phyloP scores from a whole-genome alignment of 192 early-diverging fungal species.

The Lobulomyces angularis region DNA sequence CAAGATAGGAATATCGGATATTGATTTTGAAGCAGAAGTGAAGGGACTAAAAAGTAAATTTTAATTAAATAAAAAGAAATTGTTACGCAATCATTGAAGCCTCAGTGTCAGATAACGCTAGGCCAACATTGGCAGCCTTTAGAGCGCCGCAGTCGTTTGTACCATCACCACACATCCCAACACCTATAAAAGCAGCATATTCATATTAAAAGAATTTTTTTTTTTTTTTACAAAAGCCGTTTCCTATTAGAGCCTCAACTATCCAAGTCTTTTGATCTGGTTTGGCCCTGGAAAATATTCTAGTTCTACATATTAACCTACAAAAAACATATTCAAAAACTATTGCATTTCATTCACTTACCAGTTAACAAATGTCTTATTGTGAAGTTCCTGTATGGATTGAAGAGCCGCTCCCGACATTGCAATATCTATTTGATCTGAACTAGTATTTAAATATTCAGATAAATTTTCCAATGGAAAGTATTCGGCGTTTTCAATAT shows the following conservation, averaged over 20 bases:
- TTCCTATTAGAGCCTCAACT: conserved; percentile 58
- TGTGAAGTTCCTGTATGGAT: conserved; percentile 18
- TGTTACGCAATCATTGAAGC: conserved; percentile 79
- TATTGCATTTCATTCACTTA: too few relatives aligned
- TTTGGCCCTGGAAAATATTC: conserved; percentile 66
- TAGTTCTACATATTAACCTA: conserved; percentile 40
- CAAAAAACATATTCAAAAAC: too few relatives aligned
- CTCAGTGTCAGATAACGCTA: conserved; percentile 70
- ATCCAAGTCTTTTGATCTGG: conserved; percentile 64
- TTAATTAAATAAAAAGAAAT: too few relatives aligned
- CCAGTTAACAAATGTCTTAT: conserved; percentile 21
- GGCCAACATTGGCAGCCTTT: conserved; percentile 71
- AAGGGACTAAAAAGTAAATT: too few relatives aligned
- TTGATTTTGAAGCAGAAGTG: conserved; percentile 44
- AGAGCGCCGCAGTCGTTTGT: conserved; percentile 74
- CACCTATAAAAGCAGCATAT: too few relatives aligned
- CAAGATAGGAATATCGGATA: conserved; percentile 42
- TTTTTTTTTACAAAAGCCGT: too few relatives aligned
- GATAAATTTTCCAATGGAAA: not conserved
- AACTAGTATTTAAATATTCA: conserved; percentile 8
- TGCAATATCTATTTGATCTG: conserved; percentile 40
- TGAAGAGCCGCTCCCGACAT: conserved; percentile 60
- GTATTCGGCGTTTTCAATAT: not conserved
- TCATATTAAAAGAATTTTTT: too few relatives aligned
- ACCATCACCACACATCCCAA: conserved; percentile 81